These are phyloP conservation scores for Chlorella ohadii DNA, from an alignment of 139 green algal genomes.

Conservation along the genomic window DNA sequence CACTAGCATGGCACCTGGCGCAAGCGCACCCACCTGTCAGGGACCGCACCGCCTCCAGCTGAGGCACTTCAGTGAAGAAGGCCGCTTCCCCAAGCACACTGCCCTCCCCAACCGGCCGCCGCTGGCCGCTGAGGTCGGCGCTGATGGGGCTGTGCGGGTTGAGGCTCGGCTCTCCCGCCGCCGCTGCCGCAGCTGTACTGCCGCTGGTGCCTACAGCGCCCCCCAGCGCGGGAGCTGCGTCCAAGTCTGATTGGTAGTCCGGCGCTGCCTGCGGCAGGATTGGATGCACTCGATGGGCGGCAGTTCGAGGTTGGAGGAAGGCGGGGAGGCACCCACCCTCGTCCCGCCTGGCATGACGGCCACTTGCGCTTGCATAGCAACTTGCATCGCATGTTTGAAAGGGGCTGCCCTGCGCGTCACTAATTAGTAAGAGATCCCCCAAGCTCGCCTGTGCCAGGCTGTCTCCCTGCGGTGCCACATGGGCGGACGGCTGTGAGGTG, in stretches of 20 bases:
- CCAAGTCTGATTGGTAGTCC: not conserved
- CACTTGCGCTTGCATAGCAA: no score
- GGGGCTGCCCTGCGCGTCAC: no score
- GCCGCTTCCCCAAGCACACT: conserved; percentile 48
- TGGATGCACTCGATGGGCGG: no score
- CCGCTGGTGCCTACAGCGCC: not conserved
- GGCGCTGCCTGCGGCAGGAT: not conserved
- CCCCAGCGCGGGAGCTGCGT: not conserved
- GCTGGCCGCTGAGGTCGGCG: not conserved
- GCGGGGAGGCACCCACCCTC: no score
- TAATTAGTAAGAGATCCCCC: no score
- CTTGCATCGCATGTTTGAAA: no score
- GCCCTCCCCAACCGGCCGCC: not conserved
- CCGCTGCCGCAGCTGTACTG: not conserved
- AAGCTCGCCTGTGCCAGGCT: not conserved
- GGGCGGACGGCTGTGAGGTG: conserved; percentile 9
- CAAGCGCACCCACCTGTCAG: not conserved
- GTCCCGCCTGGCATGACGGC: no score
- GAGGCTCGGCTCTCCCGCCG: not conserved
- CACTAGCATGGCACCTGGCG: no score
- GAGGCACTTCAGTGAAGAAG: conserved; percentile 66
- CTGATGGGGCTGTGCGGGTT: not conserved
- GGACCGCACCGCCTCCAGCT: conserved; percentile 31
- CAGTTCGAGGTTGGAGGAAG: no score
- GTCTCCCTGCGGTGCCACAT: not conserved